Evolutionary conservation across 257 asterid genomes (phyloP).

Genomic region (Striga asiatica): DNA sequence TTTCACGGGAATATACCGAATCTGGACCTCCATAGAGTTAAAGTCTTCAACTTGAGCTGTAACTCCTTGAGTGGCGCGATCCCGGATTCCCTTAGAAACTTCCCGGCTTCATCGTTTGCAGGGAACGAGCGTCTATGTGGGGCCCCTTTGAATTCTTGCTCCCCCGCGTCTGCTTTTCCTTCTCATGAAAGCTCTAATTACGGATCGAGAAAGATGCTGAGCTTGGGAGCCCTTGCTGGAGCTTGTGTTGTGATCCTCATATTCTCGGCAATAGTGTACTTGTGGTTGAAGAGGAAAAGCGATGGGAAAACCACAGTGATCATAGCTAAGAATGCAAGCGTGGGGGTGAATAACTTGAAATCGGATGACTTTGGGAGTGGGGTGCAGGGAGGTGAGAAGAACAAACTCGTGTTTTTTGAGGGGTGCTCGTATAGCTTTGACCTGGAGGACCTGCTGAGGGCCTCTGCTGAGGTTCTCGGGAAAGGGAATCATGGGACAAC

Average conservation of each 20-base stretch:
- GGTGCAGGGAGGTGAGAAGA: conserved; percentile 77
- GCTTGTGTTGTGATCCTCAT: conserved; percentile 26
- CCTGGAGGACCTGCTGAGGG: conserved; percentile 84
- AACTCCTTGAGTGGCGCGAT: conserved; percentile 56
- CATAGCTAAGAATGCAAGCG: conserved; percentile 43
- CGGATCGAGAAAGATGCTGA: conserved; percentile 23
- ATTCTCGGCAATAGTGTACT: conserved; percentile 21
- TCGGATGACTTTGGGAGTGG: conserved; percentile 93
- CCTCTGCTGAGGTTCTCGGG: conserved; percentile 97
- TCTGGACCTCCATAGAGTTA: conserved; percentile 42
- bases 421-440: conserved; percentile 62
- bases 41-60: conserved; percentile 47
- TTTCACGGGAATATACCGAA: conserved; percentile 51
- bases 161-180: too few species aligned
- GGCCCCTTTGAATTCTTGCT: conserved; percentile 41
- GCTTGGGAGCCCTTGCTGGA: conserved; percentile 32
- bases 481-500: conserved; percentile 88
- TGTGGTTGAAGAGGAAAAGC: conserved; percentile 43
- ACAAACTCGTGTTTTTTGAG: conserved; percentile 67
- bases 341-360: conserved; percentile 48
- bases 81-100: conserved; percentile 52
- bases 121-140: conserved; percentile 73
- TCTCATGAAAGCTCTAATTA: conserved; percentile 2
- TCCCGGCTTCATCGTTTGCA: conserved; percentile 47
- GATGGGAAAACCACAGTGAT: conserved; percentile 22